Conservation (phyloP, 768 basidiomycete genomes). For the Coprinopsis marcescibilis region DNA sequence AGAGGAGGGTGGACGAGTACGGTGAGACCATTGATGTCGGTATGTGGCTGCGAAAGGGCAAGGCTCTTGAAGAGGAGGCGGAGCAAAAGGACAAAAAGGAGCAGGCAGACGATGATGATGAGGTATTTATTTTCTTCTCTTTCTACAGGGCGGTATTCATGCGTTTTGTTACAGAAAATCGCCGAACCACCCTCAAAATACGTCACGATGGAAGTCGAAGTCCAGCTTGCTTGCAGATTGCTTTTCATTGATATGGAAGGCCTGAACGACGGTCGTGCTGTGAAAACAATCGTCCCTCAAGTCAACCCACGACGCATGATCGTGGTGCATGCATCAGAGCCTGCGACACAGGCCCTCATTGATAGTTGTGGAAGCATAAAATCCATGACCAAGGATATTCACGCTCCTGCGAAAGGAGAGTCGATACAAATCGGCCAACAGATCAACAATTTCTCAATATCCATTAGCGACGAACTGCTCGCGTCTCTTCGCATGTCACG, state of each 20-base stretch:
- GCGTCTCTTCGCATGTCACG: slow-evolving; percentile 78
- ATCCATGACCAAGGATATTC: slow-evolving; percentile 90
- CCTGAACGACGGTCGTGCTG: slow-evolving; percentile 91
- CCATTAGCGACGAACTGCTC: slow-evolving; percentile 85
- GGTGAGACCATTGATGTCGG: slow-evolving; percentile 94
- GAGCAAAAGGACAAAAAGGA: slow-evolving; percentile 73
- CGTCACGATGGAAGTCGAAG: slow-evolving; percentile 64
- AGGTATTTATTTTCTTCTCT: slow-evolving; percentile 41
- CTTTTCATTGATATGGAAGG: slow-evolving; percentile 97
- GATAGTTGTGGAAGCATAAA: slow-evolving; percentile 79
- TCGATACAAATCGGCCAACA: slow-evolving; percentile 90
- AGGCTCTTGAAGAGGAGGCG: slow-evolving; percentile 84
- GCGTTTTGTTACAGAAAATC: slow-evolving; percentile 45
- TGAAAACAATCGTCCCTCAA: slow-evolving; percentile 95
- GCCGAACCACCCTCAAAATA: slow-evolving; percentile 92
- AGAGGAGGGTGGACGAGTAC: slow-evolving; percentile 88
- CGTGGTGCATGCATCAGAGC: slow-evolving; percentile 71
- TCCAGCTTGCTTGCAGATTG: slow-evolving; percentile 80
- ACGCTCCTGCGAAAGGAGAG: slow-evolving; percentile 71
- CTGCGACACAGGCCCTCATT: slow-evolving; percentile 67
- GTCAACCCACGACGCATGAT: slow-evolving; percentile 96
- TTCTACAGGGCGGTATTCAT: not conserved
- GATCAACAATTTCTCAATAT: slow-evolving; percentile 90
- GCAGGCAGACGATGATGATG: slow-evolving; percentile 72
- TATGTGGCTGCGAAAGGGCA: slow-evolving; percentile 91